A percentile compares a stretch with the other conserved stretches of the same genome.
These are phyloP conservation scores for Myxozyma kluyveri DNA, from an alignment of 805 yeast genomes.

Conservation along the genomic window DNA sequence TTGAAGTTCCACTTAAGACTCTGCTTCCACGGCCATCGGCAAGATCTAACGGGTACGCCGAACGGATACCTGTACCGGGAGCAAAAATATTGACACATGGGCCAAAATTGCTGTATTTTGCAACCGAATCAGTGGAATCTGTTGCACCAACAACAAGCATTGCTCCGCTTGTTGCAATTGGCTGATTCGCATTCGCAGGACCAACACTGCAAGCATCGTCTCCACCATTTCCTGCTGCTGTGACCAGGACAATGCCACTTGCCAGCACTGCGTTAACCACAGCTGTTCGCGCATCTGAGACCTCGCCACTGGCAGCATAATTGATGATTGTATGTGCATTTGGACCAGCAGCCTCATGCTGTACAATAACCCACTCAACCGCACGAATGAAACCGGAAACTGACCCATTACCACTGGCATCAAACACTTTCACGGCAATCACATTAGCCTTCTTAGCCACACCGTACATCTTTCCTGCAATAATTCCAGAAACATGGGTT, in stretches of 20 bases:
- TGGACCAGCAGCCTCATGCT: constrained; percentile 46
- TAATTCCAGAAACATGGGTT: constrained; percentile 93
- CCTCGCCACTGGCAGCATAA: constrained; percentile 94
- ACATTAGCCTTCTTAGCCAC: constrained; percentile 76
- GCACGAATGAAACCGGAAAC: constrained; percentile 84
- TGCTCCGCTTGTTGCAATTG: constrained; percentile 55
- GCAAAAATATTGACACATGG: constrained; percentile 9
- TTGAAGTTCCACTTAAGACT: constrained; percentile 78
- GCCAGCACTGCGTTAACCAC: constrained; percentile 88
- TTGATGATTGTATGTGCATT: constrained; percentile 51
- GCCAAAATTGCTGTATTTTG: constrained; percentile 5
- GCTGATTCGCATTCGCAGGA: constrained; percentile 60
- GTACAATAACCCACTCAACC: constrained; percentile 76
- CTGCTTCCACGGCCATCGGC: constrained; percentile 42
- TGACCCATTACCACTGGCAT: constrained; percentile 77
- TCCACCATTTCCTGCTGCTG: constrained; percentile 87
- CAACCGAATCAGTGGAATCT: constrained; percentile 4
- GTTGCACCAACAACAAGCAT: constrained; percentile 52
- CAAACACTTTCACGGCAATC: constrained; percentile 76
- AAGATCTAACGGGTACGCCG: constrained; percentile 38
- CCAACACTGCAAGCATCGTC: constrained; percentile 89
- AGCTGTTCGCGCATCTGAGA: constrained; percentile 77
- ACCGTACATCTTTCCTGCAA: constrained; percentile 75
- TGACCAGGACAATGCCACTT: constrained; percentile 85
- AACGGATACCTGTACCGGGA: constrained; percentile 85